These are phyloP conservation scores for Acer saccharum DNA, from an alignment of 345 rosid species.

Conservation along the genomic window DNA sequence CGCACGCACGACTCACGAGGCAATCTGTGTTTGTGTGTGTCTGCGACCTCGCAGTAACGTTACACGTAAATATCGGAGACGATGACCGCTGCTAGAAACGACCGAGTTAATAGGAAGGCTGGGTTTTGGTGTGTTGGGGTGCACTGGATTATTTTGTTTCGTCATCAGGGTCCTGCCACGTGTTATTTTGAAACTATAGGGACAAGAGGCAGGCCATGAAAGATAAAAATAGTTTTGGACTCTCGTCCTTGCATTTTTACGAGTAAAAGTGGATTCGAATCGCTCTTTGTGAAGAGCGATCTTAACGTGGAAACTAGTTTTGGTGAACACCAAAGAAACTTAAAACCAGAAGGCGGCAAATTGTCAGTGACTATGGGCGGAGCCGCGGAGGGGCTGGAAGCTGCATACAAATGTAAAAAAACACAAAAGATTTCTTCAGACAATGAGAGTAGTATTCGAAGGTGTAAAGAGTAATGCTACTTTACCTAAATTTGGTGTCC, in stretches of 20 bases:
- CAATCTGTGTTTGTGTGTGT: neutral
- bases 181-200: neutral
- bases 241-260: too few species aligned
- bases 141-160: neutral
- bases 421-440: slow-evolving; percentile 52
- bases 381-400: slow-evolving; percentile 52
- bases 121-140: neutral
- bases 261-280: too few species aligned
- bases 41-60: neutral
- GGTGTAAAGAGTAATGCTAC: too few species aligned
- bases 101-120: neutral
- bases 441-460: slow-evolving; percentile 26
- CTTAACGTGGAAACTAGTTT: slow-evolving; percentile 73
- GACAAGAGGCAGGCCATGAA: neutral
- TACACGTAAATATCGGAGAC: neutral
- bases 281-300: slow-evolving; percentile 48
- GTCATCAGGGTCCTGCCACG: neutral
- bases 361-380: slow-evolving; percentile 55
- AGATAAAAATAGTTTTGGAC: too few species aligned
- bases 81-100: neutral
- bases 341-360: slow-evolving; percentile 62
- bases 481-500: too few species aligned
- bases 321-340: slow-evolving; percentile 84
- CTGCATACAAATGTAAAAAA: slow-evolving; percentile 82
- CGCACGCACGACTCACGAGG: neutral